Conservation (phyloP, 345 rosid species). For the Sonneratia alba region DNA sequence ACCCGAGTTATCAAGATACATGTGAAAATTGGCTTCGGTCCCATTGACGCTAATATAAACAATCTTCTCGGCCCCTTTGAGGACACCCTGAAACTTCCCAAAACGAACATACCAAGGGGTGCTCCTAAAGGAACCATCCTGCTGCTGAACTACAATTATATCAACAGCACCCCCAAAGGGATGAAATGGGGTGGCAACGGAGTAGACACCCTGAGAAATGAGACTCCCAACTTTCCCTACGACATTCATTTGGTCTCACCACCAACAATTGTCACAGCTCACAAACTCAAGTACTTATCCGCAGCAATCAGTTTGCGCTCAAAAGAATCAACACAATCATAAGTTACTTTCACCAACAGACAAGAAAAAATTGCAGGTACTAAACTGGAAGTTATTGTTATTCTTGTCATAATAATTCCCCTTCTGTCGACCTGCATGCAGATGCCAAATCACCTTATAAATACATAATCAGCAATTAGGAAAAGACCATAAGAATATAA, state of each 20-base stretch:
- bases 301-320: not conserved
- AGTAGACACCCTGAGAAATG: constrained; percentile 76
- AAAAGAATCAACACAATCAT: not conserved
- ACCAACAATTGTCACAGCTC: not conserved
- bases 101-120: constrained; percentile 93
- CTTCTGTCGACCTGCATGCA: constrained; percentile 6
- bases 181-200: constrained; percentile 91
- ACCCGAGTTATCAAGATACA: constrained; percentile 90
- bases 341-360: not conserved
- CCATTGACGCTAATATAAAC: constrained; percentile 75
- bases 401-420: not conserved
- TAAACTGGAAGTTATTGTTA: not conserved
- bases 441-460: constrained; percentile 1
- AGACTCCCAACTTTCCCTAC: constrained; percentile 85
- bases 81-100: constrained; percentile 93
- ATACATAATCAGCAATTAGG: not conserved
- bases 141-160: constrained; percentile 79
- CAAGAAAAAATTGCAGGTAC: not conserved
- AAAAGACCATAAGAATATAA: not conserved
- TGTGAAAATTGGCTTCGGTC: constrained; percentile 65
- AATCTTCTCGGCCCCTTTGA: constrained; percentile 76
- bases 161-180: constrained; percentile 97
- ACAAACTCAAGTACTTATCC: not conserved
- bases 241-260: constrained; percentile 52
- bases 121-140: constrained; percentile 71